Base-by-base conservation (phyloP, 106 monocot species). In the Xerophyta viscosa region DNA sequence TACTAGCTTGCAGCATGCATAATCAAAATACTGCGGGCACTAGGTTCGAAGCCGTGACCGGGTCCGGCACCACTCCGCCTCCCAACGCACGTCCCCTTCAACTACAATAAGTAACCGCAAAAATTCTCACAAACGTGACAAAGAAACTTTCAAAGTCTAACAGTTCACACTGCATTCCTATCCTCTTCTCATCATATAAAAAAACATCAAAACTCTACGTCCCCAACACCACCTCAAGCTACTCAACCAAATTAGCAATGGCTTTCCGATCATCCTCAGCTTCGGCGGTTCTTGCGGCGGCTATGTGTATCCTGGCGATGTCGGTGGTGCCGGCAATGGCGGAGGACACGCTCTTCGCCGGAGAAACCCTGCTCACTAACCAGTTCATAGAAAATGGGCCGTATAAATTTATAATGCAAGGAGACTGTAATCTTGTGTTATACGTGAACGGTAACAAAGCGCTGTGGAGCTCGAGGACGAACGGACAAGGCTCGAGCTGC, bases 381-480 rank as follows among this genome's bases (percentile, higher is more conserved):
- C 45, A 67, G 50, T 58, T 42, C 41, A 37, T 67, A 21, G 67
- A 67, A 58, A 59, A 41, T 20, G 51, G 29, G 39, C 49, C 57
- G 12, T 67, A 67, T 50, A 24, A 27, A 8, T 43, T 67, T 29
- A 51, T 58, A 28, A 67, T 67, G 67, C 67, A 67, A 41, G 26
- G 20, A 0, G 67, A 67, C 67, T 67, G 67, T 50, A 67, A 67
- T 41, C 15, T 67, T 37, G 67, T 67, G 20, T 29, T 67, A n/a
- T 67, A 67, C 58, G 43, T 45, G 53, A 66, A 66, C 66, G 17
- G 20, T n/a, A 41, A 25, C 28, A 17, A 23, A n/a, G 27, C 67
- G 20, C 29, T 58, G 29, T 67, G 67, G 67, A 24, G 46, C 26
- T 58, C 67, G 9, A 8, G 50, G 28, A 67, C 67, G 19, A 24